Evolutionary conservation across 148 eudicot genomes (phyloP), one percentile per base, ranked within the genome.

Genomic region (Camellia sinensis): DNA sequence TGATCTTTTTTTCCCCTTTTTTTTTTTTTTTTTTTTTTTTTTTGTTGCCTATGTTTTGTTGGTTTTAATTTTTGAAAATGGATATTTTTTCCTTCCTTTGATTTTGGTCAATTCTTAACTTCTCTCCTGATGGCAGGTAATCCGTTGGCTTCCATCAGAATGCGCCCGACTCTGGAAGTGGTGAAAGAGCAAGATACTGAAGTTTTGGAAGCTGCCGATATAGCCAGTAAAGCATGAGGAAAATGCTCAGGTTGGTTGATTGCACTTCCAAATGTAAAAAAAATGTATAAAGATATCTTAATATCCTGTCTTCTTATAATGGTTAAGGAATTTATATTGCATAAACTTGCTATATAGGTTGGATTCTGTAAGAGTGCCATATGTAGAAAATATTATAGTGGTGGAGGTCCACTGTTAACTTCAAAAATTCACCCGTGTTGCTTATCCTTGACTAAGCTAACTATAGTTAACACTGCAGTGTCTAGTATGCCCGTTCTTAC

Each of bases 141-240:
- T 64, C 81, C 82, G 48, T 70, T 75, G 82, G 77, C 54, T 66
- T 69, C 85, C 67, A 82, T 83, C 75, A 78, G 89, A 80, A 77
- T 80, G 87, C 17, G 57, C 71, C 82, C 87, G 5, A 84, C 80
- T 76, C 75, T 82, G 77, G 77, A 80, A 81, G 85, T 78, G 77
- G 79, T 80, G 43, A 75, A 74, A 74, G 89, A 79, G 79, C 68
- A 81, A 70, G 78, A 44, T 67, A 48, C 19, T 78, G 78, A 75
- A 19, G 63, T 73, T 80, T 19, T 21, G 60, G 83, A 80, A 69
- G 73, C 79, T 79, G 67, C 81, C 66, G 63, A 79, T 67, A 8
- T 67, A 82, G 69, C n/a, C 60, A 41, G n/a, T 70, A 63, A 71
- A 83, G 73, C 78, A 10, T 52, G 67, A 43, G 61, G 77, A 53